Evolutionary conservation across 1,139 yeast genomes (phyloP), one percentile per base, ranked within the genome.

Genomic region (Suhomyces maxii): DNA sequence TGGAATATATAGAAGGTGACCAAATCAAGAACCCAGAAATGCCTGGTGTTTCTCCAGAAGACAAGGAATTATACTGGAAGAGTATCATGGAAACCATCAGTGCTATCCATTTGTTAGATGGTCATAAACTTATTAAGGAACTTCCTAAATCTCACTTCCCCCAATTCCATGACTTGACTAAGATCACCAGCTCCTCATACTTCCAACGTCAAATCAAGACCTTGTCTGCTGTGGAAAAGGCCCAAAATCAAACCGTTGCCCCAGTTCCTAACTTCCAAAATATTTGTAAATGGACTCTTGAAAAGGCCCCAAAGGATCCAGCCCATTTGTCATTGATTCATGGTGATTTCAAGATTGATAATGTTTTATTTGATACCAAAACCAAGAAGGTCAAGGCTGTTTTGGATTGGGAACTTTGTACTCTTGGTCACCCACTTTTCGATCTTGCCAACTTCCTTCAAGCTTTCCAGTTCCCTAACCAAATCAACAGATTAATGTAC

Each of bases 341-440:
- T 54, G 89, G 89, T 1, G 89, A 83, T 61, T 83, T 79, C 67
- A 83, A 83, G 57, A 80, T 83, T 39, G 89, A 83, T 59, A 83
- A 83, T 56, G 58, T 83, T 33, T 67, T 83, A 8, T 83, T 79
- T 57, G 80, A 81, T 53, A 77, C 79, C 7, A 65, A 72, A 1
- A 72, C 76, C 40, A 75, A 77, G 18, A 61, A 65, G 40, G 82
- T 83, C 4, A 65, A 77, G 45, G 86, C 86, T 0, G 80, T 83
- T 1, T 67, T 83, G 42, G 88, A 83, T 59, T 83, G 88, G 88
- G 89, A 83, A 57, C 68, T 83, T 35, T 82, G 87, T 55, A 83
- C 88, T 0, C 71, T 81, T 52, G 89, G 89, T 0, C 86, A 83
- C 53, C 88, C 88, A 1, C 62, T 82, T 44, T 83, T 84, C 46